phyloP scores from a whole-genome alignment of 257 asterid species.

The Apocynum venetum region DNA sequence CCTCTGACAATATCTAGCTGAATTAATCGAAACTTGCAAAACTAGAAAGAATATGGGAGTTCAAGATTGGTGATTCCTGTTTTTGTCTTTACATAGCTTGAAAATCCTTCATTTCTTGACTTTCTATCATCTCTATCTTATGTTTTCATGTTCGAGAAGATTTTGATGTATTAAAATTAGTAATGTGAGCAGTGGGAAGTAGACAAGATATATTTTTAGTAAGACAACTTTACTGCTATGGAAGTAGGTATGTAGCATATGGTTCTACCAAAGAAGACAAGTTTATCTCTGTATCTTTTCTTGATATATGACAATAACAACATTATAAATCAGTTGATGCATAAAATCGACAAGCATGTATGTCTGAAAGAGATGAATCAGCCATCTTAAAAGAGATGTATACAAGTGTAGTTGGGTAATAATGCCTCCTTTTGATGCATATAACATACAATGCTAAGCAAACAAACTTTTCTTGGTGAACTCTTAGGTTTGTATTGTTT shows the following conservation, averaged over 20 bases:
- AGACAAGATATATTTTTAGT: neutral
- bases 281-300: neutral
- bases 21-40: neutral
- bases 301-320: neutral
- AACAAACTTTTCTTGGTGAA: neutral
- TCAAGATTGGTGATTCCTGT: neutral
- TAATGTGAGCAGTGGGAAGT: neutral
- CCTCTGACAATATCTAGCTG: neutral
- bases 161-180: neutral
- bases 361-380: neutral
- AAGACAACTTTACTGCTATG: neutral
- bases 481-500: neutral
- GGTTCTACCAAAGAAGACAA: neutral
- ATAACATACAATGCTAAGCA: neutral
- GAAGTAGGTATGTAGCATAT: neutral
- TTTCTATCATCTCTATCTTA: neutral
- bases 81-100: neutral
- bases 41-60: neutral
- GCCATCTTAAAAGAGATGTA: too few relatives aligned
- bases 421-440: neutral
- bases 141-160: neutral
- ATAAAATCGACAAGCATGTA: neutral
- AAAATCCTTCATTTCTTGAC: neutral
- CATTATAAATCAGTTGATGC: neutral
- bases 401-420: neutral